Base-by-base conservation (phyloP, 108 stramenopile species). In the Phaeodactylum tricornutum region DNA sequence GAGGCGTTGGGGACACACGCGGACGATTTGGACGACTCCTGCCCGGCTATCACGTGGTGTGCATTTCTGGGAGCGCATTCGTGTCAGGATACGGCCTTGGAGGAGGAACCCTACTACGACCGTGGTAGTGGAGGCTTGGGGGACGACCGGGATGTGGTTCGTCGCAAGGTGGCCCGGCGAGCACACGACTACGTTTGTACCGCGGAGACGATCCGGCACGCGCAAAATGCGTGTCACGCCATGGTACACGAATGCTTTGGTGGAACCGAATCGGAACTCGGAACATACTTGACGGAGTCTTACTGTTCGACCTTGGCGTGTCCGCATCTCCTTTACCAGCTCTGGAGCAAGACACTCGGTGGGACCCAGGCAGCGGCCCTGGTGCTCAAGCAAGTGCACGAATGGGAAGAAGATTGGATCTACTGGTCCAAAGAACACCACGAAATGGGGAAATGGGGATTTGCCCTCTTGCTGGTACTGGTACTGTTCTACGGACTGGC, bases 41-140 rank as follows among this genome's bases (percentile, higher is more conserved):
- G 49, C 34, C 49, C 49, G 2, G 49, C 4, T 15, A 41, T 15
- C 14, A 7, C 26, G 3, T 50, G 49, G 49, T 50, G 49, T 33
- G 4, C 31, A 3, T 19, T 17, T 16, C 49, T 50, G 28, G 30
- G 48, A 1, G 37, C 49, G 42, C n/a, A n/a, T n/a, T n/a, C n/a
- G n/a, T 64, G 62, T 49, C 39, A 55, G 23, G 14, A 55, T 23
- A 30, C 19, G 27, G 62, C 62, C 11, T 24, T 64, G 4, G 21
- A 38, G 15, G 32, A 49, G 23, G 62, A 64, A 47, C 62, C 62
- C 0, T 64, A 47, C 31, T 64, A 64, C 33, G 47, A 26, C 50
- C 36, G 30, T 4, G 62, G 62, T 14, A 50, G 50, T 37, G 29
- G 35, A 24, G 47, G 62, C n/a, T 45, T 17, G 44, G 26, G 19